Percentiles rank a stretch among this genome's conserved stretches.
Evolutionary conservation across 306 rosid species (phyloP).

Genomic region (Cyclanthera cordifolia): DNA sequence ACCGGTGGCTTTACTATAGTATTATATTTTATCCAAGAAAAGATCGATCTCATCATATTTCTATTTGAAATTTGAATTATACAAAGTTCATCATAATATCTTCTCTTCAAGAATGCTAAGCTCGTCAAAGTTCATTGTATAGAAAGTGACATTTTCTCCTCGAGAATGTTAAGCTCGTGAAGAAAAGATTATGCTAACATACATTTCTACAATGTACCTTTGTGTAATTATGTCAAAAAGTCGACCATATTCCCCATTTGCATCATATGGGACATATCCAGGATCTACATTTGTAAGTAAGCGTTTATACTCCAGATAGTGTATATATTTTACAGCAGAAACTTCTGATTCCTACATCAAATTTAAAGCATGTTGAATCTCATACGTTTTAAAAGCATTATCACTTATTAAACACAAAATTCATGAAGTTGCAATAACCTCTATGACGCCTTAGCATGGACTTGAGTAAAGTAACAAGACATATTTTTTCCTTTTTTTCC

Average conservation of each 20-base stretch:
- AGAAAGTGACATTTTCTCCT: not conserved
- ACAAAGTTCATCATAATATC: not conserved
- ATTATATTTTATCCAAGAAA: not conserved
- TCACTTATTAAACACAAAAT: not conserved
- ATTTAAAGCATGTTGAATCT: conserved; percentile 13
- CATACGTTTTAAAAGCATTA: not conserved
- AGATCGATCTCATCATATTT: not conserved
- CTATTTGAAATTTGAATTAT: not conserved
- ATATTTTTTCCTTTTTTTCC: not conserved
- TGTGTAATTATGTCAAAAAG: conserved; percentile 61
- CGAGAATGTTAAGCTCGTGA: not conserved
- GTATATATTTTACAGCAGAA: conserved; percentile 78
- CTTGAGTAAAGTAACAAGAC: not conserved
- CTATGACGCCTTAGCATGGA: not conserved
- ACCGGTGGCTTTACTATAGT: not conserved
- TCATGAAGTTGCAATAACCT: not conserved
- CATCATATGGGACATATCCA: conserved; percentile 61
- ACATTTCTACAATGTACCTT: conserved; percentile 36
- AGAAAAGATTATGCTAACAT: not conserved
- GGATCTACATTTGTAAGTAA: conserved; percentile 62
- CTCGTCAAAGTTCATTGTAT: not conserved
- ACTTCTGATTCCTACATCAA: conserved; percentile 70
- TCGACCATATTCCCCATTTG: conserved; percentile 59
- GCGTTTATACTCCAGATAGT: conserved; percentile 54
- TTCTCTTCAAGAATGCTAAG: not conserved